Conservation (phyloP, 768 basidiomycete species). For the Suillus subalutaceus region DNA sequence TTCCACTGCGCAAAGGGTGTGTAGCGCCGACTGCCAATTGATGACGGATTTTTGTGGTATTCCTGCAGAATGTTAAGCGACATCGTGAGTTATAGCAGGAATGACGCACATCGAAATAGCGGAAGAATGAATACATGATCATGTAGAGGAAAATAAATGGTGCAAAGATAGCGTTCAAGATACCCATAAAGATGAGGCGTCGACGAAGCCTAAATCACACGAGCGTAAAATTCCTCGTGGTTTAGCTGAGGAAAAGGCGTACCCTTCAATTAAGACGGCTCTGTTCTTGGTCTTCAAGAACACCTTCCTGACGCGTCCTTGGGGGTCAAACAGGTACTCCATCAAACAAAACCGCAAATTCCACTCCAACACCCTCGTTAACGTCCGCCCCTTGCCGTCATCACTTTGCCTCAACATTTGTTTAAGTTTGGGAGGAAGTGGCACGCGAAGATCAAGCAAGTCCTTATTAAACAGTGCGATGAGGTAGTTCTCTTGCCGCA, state of each 20-base stretch:
- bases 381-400: conserved; percentile 71
- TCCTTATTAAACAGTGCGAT: conserved; percentile 99
- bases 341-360: conserved; percentile 94
- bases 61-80: conserved; percentile 57
- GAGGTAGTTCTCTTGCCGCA: conserved; percentile 98
- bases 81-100: background rate
- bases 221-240: background rate
- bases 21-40: conserved; percentile 89
- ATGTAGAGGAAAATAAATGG: conserved; percentile 98
- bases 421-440: conserved; percentile 65
- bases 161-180: conserved; percentile 92
- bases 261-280: conserved; percentile 82
- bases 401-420: conserved; percentile 49
- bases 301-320: conserved; percentile 87
- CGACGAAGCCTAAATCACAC: conserved; percentile 61
- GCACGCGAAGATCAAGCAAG: conserved; percentile 83
- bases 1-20: conserved; percentile 98
- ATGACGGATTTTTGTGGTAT: conserved; percentile 98
- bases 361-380: conserved; percentile 96
- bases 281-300: conserved; percentile 89
- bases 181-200: conserved; percentile 96
- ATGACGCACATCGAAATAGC: conserved; percentile 90
- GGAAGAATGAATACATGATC: conserved; percentile 98
- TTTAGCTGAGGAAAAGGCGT: conserved; percentile 26
- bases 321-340: conserved; percentile 92